These are phyloP conservation scores for Carex scoparia DNA, from an alignment of 176 grass and related monocot genomes.

Conservation along the genomic window DNA sequence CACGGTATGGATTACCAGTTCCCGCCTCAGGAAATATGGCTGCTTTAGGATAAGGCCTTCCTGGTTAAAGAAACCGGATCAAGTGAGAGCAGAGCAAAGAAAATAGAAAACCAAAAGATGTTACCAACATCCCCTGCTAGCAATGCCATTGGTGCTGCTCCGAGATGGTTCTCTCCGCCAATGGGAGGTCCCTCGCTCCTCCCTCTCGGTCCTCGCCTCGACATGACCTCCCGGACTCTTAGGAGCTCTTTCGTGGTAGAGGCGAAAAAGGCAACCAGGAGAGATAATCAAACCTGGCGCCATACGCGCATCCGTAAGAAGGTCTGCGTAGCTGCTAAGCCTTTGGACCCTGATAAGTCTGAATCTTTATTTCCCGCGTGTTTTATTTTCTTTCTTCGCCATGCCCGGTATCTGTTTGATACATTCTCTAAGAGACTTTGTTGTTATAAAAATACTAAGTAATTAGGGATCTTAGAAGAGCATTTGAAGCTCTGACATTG, in stretches of 20 bases:
- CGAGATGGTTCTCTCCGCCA: neutral
- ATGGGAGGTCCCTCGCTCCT: neutral
- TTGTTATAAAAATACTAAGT: neutral
- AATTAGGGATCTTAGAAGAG: neutral
- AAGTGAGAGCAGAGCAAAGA: neutral
- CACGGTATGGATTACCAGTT: neutral
- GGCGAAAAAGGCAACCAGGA: slow-evolving; percentile 54
- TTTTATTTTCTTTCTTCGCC: neutral
- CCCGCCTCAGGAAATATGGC: neutral
- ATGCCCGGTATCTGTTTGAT: slow-evolving; percentile 12
- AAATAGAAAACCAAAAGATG: slow-evolving; percentile 1
- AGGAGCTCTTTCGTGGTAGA: slow-evolving; percentile 30
- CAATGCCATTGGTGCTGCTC: neutral
- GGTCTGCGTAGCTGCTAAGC: neutral
- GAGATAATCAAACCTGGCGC: slow-evolving; percentile 60
- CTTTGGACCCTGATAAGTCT: neutral
- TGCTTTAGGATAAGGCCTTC: neutral
- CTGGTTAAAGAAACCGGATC: neutral
- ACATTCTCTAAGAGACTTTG: slow-evolving; percentile 16
- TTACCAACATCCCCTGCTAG: slow-evolving; percentile 17
- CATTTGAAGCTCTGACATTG: neutral
- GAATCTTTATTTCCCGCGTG: neutral
- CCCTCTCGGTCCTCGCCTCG: neutral
- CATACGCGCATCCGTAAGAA: slow-evolving; percentile 86
- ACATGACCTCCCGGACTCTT: slow-evolving; percentile 11